phyloP scores from a whole-genome alignment of 139 green algal genomes.

The Astrephomene gubernaculifera region DNA sequence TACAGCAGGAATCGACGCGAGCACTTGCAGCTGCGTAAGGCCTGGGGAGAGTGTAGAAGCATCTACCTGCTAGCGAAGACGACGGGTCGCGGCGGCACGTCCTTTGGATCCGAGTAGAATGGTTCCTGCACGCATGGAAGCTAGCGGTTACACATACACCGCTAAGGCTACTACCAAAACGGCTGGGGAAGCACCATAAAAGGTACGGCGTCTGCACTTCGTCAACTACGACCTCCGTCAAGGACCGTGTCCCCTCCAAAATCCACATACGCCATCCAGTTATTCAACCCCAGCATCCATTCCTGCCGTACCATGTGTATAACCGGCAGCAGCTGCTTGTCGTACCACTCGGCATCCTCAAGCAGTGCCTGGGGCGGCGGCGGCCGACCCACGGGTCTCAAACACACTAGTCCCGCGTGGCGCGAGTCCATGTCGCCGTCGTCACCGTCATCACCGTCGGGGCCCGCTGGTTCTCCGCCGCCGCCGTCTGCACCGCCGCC shows the following conservation, averaged over 20 bases:
- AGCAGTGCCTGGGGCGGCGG: conserved; percentile 58
- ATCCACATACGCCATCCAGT: background rate
- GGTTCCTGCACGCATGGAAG: conserved; percentile 30
- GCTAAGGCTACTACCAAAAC: background rate
- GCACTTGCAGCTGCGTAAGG: background rate
- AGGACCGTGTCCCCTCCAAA: background rate
- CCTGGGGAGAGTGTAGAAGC: background rate
- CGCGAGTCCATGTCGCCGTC: background rate
- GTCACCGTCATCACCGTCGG: background rate
- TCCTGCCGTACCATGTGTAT: conserved; percentile 52
- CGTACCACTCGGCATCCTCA: conserved; percentile 27
- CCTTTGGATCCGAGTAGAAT: conserved; percentile 68
- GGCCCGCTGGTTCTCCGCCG: background rate
- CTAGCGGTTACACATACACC: background rate
- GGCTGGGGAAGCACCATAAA: background rate
- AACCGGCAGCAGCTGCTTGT: conserved; percentile 45
- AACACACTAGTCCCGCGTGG: conserved; percentile 11
- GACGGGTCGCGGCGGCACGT: conserved; percentile 60
- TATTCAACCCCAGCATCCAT: background rate
- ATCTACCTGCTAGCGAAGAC: conserved; percentile 69
- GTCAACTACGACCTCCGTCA: background rate
- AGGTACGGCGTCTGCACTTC: background rate
- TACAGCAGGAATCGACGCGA: background rate
- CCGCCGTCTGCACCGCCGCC: background rate
- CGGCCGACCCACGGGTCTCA: conserved; percentile 17